Base-by-base conservation (phyloP, 805 yeast species). In the Yarrowia keelungensis region DNA sequence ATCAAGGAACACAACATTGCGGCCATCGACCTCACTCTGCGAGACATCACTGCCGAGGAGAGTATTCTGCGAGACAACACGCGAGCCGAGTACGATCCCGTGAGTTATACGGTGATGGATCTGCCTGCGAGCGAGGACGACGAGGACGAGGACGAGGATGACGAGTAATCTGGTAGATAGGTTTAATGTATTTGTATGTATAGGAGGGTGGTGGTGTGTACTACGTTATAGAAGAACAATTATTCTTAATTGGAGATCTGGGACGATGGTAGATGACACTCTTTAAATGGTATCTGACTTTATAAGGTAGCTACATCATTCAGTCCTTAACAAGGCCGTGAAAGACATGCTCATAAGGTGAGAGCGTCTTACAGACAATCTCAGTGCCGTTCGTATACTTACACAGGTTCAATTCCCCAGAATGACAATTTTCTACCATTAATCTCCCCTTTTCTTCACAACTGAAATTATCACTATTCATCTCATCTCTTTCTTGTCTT, bases 31-130 rank as follows among this genome's bases (percentile, higher is more conserved):
- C 80, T 89, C 71, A 81, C 82, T 61, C 79, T 91, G 68, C 84
- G 94, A 76, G 93, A 90, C 73, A 89, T 93, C 64, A 87, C 89
- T 11, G 86, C 89, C 5, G 83, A 82, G 58, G 97, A 92, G 77
- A 80, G 86, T 71, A 85, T 85, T 71, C 81, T 80, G 67, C 85
- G 94, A 81, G 96, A 92, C 76, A 84, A 82, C 68, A 76, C 82
- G 45, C 84, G 97, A 80, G 86, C 90, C 58, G 84, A 81, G 70
- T 91, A 81, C 74, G 97, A 91, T 79, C 94, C 95, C 47, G 89
- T 90, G 81, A 90, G 88, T 73, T 90, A 88, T 76, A 88, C 85
- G 72, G 89, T 83, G 26, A 88, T 85, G 46, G 90, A 87, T 53
- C 85, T 84, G 11, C 85, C 81, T 9, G 84, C 78, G 26, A 81